Evolutionary conservation across 768 basidiomycete species (phyloP), one percentile per base, ranked within the genome.

Genomic region (Lactarius sp.): DNA sequence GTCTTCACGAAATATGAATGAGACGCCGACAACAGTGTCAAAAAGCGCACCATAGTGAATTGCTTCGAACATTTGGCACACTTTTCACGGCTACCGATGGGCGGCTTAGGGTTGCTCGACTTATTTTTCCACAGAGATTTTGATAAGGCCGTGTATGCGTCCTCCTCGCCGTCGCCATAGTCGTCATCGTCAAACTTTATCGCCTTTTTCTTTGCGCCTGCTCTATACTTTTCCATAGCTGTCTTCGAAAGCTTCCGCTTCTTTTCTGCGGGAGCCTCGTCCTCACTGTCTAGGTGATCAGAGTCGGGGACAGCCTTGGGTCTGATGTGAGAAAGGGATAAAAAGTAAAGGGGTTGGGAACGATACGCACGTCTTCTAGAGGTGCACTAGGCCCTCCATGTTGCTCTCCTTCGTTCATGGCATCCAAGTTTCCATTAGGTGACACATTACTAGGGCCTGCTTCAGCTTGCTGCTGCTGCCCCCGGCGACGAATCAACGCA

Each of bases 41-140:
- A 36, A 6, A 34, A 16, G 81, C 86, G 61, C 73, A 97, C 96
- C 71, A 95, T 90, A 16, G 92, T 92, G 72, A 96, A 97, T 68
- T 87, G 85, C 62, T 89, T 87, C 56, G 81, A 79, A 73, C 96
- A 99, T 59, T 82, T 81, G 1, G 85, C 90, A 71, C 97, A 99
- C 7, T 80, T 77, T 67, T 86, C 86, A 60, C 95, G 89, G 66
- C 84, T 85, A 1, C 96, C 96, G 4, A 87, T 79, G 3, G 87
- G 78, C 1, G 88, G 90, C 63, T 87, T 87, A 0, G 73, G 67
- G 18, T 67, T 53, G 66, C 75, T 41, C 68, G 72, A 71, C 68
- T 75, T 68, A 68, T 72, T 70, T 74, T 77, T 75, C 71, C 79
- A 68, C 53, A 77, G 78, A 16, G 66, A 67, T 70, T 80, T 86